These are phyloP conservation scores for Vigna mungo DNA, from an alignment of 306 rosid genomes.

Conservation along the genomic window DNA sequence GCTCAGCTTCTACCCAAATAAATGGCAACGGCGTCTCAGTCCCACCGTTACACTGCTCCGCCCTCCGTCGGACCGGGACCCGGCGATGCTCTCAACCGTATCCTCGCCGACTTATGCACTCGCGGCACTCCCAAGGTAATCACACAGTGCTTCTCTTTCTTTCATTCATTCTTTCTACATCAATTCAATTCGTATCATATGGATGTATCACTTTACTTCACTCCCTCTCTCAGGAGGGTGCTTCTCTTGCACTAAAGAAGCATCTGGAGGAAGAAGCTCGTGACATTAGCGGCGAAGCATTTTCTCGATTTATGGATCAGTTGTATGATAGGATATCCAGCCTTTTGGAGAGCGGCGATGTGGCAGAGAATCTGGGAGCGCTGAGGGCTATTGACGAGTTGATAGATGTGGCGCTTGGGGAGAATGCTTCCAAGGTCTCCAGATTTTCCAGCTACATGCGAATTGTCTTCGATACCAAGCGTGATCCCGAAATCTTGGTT, in stretches of 20 bases:
- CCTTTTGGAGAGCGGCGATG: slow-evolving; percentile 81
- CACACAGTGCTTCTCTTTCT: neutral
- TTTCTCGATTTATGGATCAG: slow-evolving; percentile 95
- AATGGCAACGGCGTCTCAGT: slow-evolving; percentile 67
- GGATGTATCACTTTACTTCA: neutral
- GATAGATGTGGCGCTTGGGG: slow-evolving; percentile 93
- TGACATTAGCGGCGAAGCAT: slow-evolving; percentile 90
- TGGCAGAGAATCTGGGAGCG: slow-evolving; percentile 90
- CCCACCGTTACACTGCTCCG: slow-evolving; percentile 63
- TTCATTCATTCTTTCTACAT: neutral
- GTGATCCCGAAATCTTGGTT: slow-evolving; percentile 89
- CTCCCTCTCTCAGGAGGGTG: slow-evolving; percentile 68
- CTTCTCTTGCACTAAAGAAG: slow-evolving; percentile 77
- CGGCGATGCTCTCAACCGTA: slow-evolving; percentile 84
- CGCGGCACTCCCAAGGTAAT: slow-evolving; percentile 84
- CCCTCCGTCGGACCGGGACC: slow-evolving; percentile 66
- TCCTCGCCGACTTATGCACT: slow-evolving; percentile 84
- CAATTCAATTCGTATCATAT: neutral
- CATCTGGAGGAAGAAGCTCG: slow-evolving; percentile 96
- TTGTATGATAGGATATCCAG: slow-evolving; percentile 81
- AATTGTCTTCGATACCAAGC: slow-evolving; percentile 81
- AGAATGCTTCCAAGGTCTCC: slow-evolving; percentile 93
- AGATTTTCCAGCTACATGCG: slow-evolving; percentile 86
- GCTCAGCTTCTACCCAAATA: slow-evolving; percentile 18
- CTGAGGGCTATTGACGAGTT: slow-evolving; percentile 95